A percentile compares a stretch with the other conserved stretches of the same genome.
Conservation (phyloP, 148 eudicot genomes). For the Spergularia marina region DNA sequence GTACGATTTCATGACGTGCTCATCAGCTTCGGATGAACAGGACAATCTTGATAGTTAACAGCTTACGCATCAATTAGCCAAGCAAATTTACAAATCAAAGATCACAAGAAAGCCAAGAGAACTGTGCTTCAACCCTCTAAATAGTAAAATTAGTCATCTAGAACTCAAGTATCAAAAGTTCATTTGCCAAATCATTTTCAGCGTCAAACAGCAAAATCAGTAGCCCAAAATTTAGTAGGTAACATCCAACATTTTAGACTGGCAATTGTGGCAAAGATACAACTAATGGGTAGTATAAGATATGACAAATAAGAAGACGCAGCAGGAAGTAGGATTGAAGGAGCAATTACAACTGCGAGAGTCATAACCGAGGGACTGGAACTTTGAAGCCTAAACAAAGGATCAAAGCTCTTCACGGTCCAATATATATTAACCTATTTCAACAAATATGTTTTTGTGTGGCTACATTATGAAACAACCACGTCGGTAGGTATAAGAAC, state of each 20-base stretch:
- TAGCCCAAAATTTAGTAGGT: not conserved
- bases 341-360: not conserved
- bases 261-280: not conserved
- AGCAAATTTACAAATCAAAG: not conserved
- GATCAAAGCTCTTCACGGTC: no score
- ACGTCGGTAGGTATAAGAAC: no score
- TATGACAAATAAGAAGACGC: not conserved
- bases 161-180: not conserved
- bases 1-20: not conserved
- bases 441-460: no score
- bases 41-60: not conserved
- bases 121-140: not conserved
- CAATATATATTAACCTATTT: no score
- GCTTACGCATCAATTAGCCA: constrained; percentile 1
- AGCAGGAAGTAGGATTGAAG: not conserved
- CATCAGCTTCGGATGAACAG: not conserved
- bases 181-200: not conserved
- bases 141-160: not conserved
- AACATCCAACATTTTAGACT: not conserved
- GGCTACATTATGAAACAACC: no score
- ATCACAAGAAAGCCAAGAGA: not conserved
- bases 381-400: not conserved
- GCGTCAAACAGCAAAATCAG: not conserved
- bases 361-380: not conserved
- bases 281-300: not conserved